These are phyloP conservation scores for Singerocomus inundabilis DNA, from an alignment of 1,284 basidiomycete genomes.

Conservation along the genomic window DNA sequence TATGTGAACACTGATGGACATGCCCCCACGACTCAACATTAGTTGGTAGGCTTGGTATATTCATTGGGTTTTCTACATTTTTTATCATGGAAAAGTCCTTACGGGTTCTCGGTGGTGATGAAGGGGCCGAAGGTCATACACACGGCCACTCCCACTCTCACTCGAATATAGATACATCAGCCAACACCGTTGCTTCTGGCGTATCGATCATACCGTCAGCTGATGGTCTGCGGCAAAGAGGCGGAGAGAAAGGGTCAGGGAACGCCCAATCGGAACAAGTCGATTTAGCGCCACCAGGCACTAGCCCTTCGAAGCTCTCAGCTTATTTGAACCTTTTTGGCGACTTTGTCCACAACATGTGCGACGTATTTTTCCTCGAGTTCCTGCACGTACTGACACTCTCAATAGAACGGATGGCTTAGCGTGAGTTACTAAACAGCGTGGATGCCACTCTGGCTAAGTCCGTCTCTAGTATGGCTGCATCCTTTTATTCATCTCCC, in stretches of 20 bases:
- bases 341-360: constrained; percentile 88
- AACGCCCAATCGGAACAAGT: constrained; percentile 21
- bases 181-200: constrained; percentile 34
- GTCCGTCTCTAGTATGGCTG: constrained; percentile 66
- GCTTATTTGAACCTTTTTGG: constrained; percentile 90
- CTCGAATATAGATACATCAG: constrained; percentile 37
- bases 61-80: constrained; percentile 81
- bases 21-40: constrained; percentile 10
- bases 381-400: constrained; percentile 19
- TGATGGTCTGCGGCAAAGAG: constrained; percentile 35
- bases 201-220: constrained; percentile 29
- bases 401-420: constrained; percentile 74
- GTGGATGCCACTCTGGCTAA: constrained; percentile 2
- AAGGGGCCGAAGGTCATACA: constrained; percentile 47
- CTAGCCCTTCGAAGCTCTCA: constrained; percentile 72
- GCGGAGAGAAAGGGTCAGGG: constrained; percentile 26
- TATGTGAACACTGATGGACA: constrained; percentile 34
- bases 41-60: constrained; percentile 66
- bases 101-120: constrained; percentile 70
- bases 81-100: constrained; percentile 90
- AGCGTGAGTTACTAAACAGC: constrained; percentile 52
- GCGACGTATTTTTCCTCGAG: constrained; percentile 29
- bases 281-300: constrained; percentile 28
- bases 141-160: constrained; percentile 57
- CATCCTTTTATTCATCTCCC: constrained; percentile 87